These are phyloP conservation scores for Oemleria cerasiformis DNA, from an alignment of 306 rosid genomes.

Conservation along the genomic window DNA sequence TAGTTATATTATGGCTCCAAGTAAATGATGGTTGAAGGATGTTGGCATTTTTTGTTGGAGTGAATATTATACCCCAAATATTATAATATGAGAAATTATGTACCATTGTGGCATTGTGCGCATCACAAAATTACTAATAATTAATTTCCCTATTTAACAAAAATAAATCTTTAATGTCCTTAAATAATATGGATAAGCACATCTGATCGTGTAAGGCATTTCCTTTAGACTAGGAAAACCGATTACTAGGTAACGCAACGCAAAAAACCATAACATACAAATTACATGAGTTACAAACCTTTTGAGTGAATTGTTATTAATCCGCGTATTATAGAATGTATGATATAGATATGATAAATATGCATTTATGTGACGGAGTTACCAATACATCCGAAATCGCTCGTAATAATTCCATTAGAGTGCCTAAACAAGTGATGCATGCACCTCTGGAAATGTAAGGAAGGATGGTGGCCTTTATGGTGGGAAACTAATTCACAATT, in stretches of 20 bases:
- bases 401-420: neutral
- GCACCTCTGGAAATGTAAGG: neutral
- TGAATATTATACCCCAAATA: too few relatives aligned
- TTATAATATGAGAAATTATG: too few relatives aligned
- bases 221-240: too few relatives aligned
- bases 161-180: neutral
- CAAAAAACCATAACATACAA: neutral
- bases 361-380: too few relatives aligned
- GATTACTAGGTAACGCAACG: neutral
- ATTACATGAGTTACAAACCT: too few relatives aligned
- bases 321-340: too few relatives aligned
- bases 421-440: neutral
- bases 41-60: neutral
- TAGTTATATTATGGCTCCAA: neutral
- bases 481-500: neutral
- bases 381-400: neutral
- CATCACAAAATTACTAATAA: too few relatives aligned
- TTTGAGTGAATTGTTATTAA: too few relatives aligned
- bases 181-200: neutral
- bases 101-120: too few relatives aligned
- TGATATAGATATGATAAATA: neutral
- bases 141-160: neutral
- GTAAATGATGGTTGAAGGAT: neutral
- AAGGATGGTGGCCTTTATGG: neutral
- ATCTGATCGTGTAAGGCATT: too few relatives aligned